Percentiles rank a stretch among this genome's conserved stretches.
phyloP scores from a whole-genome alignment of 108 stramenopile genomes.

The Parietichytrium sp. region DNA sequence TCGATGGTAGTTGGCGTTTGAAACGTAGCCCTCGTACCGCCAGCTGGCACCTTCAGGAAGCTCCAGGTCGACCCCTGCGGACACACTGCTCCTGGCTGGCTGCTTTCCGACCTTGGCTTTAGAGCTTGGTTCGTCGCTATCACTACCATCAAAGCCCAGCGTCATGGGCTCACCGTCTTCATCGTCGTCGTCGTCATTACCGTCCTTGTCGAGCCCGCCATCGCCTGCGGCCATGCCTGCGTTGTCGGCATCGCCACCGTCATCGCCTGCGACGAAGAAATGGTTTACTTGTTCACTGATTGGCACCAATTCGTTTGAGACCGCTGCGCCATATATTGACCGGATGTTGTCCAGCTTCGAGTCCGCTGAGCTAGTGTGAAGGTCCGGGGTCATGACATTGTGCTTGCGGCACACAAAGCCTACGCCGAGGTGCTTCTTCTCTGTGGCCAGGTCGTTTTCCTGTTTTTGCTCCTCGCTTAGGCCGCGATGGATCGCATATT shows the following conservation, averaged over 20 bases:
- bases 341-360: slow-evolving; percentile 74
- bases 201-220: too few relatives aligned
- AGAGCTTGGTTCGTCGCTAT: too few relatives aligned
- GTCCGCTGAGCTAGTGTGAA: slow-evolving; percentile 36
- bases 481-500: slow-evolving; percentile 84
- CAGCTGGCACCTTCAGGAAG: too few relatives aligned
- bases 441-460: neutral
- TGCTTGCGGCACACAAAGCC: slow-evolving; percentile 79
- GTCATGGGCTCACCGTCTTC: neutral
- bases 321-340: slow-evolving; percentile 68
- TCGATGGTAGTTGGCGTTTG: slow-evolving; percentile 70
- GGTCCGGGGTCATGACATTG: slow-evolving; percentile 41
- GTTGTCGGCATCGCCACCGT: slow-evolving; percentile 54
- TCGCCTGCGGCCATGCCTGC: slow-evolving; percentile 24
- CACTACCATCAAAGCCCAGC: too few relatives aligned
- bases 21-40: slow-evolving; percentile 62
- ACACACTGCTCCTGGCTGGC: too few relatives aligned
- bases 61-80: too few relatives aligned
- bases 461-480: slow-evolving; percentile 18
- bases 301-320: slow-evolving; percentile 62
- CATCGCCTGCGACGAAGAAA: too few relatives aligned
- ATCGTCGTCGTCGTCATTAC: neutral
- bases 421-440: slow-evolving; percentile 57
- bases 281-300: slow-evolving; percentile 43
- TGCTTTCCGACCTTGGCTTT: too few relatives aligned